Conservation (phyloP, 148 eudicot species). For the Camellia sinensis region DNA sequence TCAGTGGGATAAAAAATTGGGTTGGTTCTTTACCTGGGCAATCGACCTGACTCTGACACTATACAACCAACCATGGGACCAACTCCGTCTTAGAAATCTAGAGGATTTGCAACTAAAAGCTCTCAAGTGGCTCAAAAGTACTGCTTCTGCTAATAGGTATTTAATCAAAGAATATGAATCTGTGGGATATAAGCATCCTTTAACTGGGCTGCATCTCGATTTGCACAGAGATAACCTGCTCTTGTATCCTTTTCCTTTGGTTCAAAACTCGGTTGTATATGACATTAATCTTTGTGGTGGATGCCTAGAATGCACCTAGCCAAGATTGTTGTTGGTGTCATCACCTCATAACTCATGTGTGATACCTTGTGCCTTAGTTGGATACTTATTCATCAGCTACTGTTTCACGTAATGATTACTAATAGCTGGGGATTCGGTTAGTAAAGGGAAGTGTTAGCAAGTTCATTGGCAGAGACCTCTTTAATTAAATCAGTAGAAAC, state of each 20-base stretch:
- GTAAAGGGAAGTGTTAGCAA: too few species aligned
- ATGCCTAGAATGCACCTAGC: too few species aligned
- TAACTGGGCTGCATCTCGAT: neutral
- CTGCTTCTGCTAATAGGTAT: neutral
- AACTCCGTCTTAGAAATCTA: neutral
- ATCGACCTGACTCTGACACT: neutral
- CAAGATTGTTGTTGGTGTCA: too few species aligned
- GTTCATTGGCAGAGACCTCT: too few species aligned
- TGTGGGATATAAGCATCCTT: neutral
- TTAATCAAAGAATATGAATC: neutral
- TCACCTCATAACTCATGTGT: too few species aligned
- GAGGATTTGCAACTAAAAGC: neutral
- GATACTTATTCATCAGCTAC: too few species aligned
- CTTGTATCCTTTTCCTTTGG: neutral
- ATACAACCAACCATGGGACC: constrained; percentile 1
- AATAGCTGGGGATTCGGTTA: too few species aligned
- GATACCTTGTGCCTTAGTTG: too few species aligned
- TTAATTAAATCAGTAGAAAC: too few species aligned
- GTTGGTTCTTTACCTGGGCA: neutral
- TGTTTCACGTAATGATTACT: too few species aligned
- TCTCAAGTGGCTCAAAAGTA: constrained; percentile 2
- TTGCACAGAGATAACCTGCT: neutral
- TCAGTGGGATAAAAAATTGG: too few species aligned
- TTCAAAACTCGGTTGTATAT: neutral
- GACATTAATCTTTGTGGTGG: too few species aligned